phyloP scores from a whole-genome alignment of 2,329 filamentous ascomycete genomes.

The Hypomyces perniciosus region DNA sequence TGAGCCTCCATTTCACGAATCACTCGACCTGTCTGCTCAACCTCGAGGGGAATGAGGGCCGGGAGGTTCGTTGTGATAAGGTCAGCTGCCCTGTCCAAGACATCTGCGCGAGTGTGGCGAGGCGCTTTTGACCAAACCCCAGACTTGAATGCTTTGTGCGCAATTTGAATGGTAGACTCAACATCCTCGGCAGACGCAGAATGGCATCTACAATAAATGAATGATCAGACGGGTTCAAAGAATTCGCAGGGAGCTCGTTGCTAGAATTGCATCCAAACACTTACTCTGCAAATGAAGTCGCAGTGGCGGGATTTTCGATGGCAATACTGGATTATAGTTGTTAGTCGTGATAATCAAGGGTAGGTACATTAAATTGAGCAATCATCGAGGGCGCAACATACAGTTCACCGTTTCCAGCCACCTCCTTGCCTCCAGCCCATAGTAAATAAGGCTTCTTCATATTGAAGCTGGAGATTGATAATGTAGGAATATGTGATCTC shows the following conservation, averaged over 20 bases:
- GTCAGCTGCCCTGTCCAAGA: constrained; percentile 53
- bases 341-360: background rate
- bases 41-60: constrained; percentile 56
- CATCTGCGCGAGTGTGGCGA: constrained; percentile 52
- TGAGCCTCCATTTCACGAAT: constrained; percentile 67
- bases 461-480: background rate
- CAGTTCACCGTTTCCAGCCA: constrained; percentile 37
- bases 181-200: constrained; percentile 25
- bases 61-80: constrained; percentile 49
- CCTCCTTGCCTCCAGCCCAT: constrained; percentile 22
- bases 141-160: constrained; percentile 60
- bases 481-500: background rate
- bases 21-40: constrained; percentile 61
- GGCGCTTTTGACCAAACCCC: constrained; percentile 58
- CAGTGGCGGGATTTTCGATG: constrained; percentile 47
- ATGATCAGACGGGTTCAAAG: background rate
- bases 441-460: constrained; percentile 12
- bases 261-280: background rate
- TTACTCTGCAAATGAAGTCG: constrained; percentile 7
- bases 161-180: constrained; percentile 30
- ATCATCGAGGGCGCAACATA: constrained; percentile 25
- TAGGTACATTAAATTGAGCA: no score
- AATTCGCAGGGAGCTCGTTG: background rate
- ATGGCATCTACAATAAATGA: constrained; percentile 18
- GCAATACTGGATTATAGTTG: constrained; percentile 36